A percentile compares a stretch with the other conserved stretches of the same genome.
These are phyloP conservation scores for Pseudozyma tsukubaensis DNA, from an alignment of 1,284 basidiomycete species.

Conservation along the genomic window DNA sequence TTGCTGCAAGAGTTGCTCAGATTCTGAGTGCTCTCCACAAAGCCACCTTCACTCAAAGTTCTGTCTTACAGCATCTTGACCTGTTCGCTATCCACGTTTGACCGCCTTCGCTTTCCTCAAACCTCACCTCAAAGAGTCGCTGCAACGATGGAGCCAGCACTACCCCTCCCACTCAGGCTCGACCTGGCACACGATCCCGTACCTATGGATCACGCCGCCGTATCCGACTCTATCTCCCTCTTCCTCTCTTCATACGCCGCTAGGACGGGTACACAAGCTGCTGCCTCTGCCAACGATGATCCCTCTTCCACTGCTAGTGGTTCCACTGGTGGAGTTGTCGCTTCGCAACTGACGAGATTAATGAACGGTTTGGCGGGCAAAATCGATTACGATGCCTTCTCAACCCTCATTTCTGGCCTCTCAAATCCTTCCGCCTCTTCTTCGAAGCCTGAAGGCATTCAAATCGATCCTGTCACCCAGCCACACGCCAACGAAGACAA, in stretches of 20 bases:
- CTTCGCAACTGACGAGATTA: slow-evolving; percentile 31
- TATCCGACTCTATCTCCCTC: slow-evolving; percentile 15
- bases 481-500: not conserved
- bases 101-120: not conserved
- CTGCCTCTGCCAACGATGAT: slow-evolving; percentile 6
- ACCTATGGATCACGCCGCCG: slow-evolving; percentile 9
- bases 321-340: slow-evolving; percentile 37
- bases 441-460: not conserved
- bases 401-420: slow-evolving; percentile 8
- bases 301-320: not conserved
- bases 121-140: not conserved
- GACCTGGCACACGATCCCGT: slow-evolving; percentile 10
- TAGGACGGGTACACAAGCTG: slow-evolving; percentile 30
- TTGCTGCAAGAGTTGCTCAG: not conserved
- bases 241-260: slow-evolving; percentile 39
- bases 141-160: slow-evolving; percentile 38
- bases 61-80: not conserved
- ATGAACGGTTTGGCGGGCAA: slow-evolving; percentile 39
- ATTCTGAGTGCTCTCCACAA: not conserved
- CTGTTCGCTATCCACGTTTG: not conserved
- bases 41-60: not conserved
- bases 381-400: slow-evolving; percentile 33
- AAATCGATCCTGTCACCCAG: not conserved
- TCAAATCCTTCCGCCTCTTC: not conserved
- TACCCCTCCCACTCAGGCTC: slow-evolving; percentile 33